These are phyloP conservation scores for Pseudogymnoascus sp. DNA, from an alignment of 2,329 filamentous ascomycete species.

Conservation along the genomic window DNA sequence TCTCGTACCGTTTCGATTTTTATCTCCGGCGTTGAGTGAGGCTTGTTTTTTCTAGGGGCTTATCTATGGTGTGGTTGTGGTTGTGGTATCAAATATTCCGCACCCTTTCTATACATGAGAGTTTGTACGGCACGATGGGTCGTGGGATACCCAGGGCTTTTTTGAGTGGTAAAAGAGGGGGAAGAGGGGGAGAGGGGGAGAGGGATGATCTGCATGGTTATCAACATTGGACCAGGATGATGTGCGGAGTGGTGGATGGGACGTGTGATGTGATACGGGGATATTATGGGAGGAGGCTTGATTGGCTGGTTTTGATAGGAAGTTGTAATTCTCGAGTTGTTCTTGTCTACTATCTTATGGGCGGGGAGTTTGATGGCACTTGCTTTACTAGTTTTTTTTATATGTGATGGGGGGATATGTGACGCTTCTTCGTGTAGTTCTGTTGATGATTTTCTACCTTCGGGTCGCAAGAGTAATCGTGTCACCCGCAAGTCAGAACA, in stretches of 20 bases:
- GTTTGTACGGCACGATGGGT: not conserved
- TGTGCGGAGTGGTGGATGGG: not conserved
- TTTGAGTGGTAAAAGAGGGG: not conserved
- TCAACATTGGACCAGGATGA: not conserved
- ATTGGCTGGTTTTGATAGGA: not conserved
- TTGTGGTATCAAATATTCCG: not conserved
- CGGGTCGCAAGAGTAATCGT: not conserved
- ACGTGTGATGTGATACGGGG: not conserved
- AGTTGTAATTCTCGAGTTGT: conserved; percentile 6
- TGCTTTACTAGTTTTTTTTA: not conserved
- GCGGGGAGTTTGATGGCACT: not conserved
- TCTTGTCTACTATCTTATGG: conserved; percentile 6
- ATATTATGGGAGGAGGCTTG: not conserved
- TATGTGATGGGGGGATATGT: not conserved
- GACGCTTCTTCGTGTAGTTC: not conserved
- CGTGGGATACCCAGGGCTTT: conserved; percentile 1
- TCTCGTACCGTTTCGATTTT: not conserved
- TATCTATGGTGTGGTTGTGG: not conserved
- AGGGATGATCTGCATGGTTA: not conserved
- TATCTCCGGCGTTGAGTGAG: not conserved
- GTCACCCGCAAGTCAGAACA: not conserved
- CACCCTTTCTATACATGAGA: not conserved
- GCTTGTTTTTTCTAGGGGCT: not conserved
- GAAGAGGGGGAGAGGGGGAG: not conserved
- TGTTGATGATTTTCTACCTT: not conserved